These are phyloP conservation scores for Paramecium caudatum DNA, from an alignment of 73 alveolate genomes.

Conservation along the genomic window DNA sequence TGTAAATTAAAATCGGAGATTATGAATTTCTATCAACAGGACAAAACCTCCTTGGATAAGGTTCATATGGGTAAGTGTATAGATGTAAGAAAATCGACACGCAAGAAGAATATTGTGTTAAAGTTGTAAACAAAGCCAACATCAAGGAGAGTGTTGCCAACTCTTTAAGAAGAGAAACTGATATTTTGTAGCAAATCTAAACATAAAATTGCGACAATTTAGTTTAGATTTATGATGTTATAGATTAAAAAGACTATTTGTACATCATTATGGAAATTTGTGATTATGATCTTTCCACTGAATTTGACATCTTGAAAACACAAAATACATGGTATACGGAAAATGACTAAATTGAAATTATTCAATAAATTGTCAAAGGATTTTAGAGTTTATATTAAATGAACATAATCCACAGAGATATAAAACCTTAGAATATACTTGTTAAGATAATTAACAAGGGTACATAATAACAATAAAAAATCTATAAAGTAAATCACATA, in stretches of 20 bases:
- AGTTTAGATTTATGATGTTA: background rate
- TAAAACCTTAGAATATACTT: background rate
- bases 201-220: conserved; percentile 22
- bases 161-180: no score
- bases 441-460: background rate
- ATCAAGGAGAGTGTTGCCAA: no score
- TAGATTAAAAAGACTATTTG: background rate
- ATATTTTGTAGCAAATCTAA: no score
- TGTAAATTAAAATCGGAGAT: no score
- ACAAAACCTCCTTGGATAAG: background rate
- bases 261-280: background rate
- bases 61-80: background rate
- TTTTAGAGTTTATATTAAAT: background rate
- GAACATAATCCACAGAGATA: background rate
- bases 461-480: background rate
- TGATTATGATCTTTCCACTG: background rate
- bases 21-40: no score
- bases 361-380: background rate
- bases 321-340: background rate
- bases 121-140: background rate
- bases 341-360: background rate
- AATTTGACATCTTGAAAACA: background rate
- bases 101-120: background rate
- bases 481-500: background rate
- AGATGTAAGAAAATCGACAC: background rate